These are phyloP conservation scores for Symbiodinium natans DNA, from an alignment of 73 alveolate species.

Conservation along the genomic window DNA sequence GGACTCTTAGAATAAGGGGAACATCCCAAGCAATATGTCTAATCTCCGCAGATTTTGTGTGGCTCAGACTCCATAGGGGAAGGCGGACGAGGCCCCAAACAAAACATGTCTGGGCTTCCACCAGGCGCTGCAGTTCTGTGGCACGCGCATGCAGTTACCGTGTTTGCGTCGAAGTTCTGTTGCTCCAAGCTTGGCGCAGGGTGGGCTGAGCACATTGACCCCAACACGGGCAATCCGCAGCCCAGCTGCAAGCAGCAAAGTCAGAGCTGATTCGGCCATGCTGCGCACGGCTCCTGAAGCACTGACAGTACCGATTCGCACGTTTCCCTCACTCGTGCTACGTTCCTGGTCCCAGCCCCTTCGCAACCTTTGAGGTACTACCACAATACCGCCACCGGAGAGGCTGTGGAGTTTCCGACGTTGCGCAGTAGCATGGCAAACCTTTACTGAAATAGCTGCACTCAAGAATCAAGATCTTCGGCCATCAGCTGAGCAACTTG, in stretches of 20 bases:
- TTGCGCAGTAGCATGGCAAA: background rate
- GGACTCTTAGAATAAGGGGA: too few relatives aligned
- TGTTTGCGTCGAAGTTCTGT: background rate
- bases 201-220: constrained; percentile 89
- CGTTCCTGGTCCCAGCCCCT: background rate
- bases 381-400: constrained; percentile 83
- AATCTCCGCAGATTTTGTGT: constrained; percentile 1
- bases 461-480: background rate
- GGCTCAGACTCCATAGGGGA: constrained; percentile 25
- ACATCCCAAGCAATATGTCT: too few relatives aligned
- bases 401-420: constrained; percentile 5
- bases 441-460: background rate
- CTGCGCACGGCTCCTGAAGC: too few relatives aligned
- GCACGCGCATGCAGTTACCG: background rate
- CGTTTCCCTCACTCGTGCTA: background rate
- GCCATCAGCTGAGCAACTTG: background rate
- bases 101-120: constrained; percentile 14
- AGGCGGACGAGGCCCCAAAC: constrained; percentile 19
- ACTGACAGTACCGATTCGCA: too few relatives aligned
- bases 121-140: background rate
- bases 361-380: constrained; percentile 27
- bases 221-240: constrained; percentile 69
- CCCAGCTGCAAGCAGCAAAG: background rate
- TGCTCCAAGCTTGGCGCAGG: constrained; percentile 31
- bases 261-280: too few relatives aligned